Conservation (phyloP, 345 rosid genomes). For the Eucalyptus albens region DNA sequence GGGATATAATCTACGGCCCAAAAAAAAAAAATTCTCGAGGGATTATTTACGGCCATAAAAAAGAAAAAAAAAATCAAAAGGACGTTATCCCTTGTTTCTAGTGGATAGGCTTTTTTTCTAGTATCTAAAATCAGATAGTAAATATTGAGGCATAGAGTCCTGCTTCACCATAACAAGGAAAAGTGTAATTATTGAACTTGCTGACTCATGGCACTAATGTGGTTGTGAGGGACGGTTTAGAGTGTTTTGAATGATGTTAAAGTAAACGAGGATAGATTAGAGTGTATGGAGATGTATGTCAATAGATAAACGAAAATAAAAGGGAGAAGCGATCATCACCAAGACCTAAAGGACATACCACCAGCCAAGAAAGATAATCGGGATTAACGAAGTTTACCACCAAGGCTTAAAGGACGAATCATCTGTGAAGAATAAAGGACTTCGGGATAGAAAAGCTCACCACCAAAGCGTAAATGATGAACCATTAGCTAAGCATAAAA, state of each 20-base stretch:
- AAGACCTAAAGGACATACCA: too few relatives aligned
- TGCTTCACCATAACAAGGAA: neutral
- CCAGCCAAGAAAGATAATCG: too few relatives aligned
- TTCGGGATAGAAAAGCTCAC: too few relatives aligned
- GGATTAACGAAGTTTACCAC: too few relatives aligned
- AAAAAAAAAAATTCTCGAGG: neutral
- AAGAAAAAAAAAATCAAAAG: neutral
- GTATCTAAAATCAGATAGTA: neutral
- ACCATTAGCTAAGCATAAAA: too few relatives aligned
- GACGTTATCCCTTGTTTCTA: neutral
- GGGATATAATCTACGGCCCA: neutral
- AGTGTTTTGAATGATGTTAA: too few relatives aligned
- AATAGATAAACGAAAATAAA: too few relatives aligned
- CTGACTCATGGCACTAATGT: neutral
- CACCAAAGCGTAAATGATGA: too few relatives aligned
- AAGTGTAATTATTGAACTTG: neutral
- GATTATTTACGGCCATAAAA: neutral
- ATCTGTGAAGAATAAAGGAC: too few relatives aligned
- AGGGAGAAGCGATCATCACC: too few relatives aligned
- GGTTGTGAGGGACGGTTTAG: fast-evolving
- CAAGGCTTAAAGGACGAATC: too few relatives aligned
- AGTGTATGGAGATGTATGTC: too few relatives aligned
- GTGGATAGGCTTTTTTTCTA: neutral
- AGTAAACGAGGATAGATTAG: fast-evolving
- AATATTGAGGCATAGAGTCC: neutral